Percentiles rank a stretch among this genome's conserved stretches.
These are phyloP conservation scores for Xylaria bambusicola DNA, from an alignment of 495 filamentous ascomycete genomes.

Conservation along the genomic window DNA sequence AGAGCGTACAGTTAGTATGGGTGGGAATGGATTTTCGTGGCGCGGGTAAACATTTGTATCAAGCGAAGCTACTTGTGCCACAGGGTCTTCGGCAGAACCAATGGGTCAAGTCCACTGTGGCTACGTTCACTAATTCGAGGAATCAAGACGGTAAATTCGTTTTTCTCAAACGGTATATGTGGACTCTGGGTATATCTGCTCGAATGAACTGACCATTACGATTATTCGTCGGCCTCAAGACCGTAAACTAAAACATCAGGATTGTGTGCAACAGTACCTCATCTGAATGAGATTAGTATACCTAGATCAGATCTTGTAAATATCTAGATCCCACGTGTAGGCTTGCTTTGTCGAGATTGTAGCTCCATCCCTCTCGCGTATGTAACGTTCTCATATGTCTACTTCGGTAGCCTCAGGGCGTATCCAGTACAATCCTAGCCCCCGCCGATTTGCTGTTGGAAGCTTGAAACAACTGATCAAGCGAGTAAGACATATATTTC, in stretches of 20 bases:
- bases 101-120: too few relatives aligned
- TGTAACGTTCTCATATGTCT: too few relatives aligned
- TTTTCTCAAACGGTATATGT: too few relatives aligned
- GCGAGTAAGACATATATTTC: neutral
- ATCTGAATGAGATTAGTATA: too few relatives aligned
- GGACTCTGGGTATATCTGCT: too few relatives aligned
- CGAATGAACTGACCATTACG: too few relatives aligned
- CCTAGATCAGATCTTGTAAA: neutral
- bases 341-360: neutral
- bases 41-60: neutral
- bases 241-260: too few relatives aligned
- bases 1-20: neutral
- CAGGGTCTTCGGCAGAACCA: slow-evolving; percentile 1
- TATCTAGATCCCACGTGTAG: neutral
- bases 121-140: too few relatives aligned
- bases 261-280: too few relatives aligned
- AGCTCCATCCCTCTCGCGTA: too few relatives aligned
- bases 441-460: neutral
- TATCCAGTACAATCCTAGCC: neutral
- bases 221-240: too few relatives aligned
- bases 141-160: too few relatives aligned
- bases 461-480: neutral
- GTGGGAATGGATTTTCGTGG: neutral
- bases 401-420: neutral
- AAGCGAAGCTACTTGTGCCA: slow-evolving; percentile 7